Base-by-base conservation (phyloP, 176 grass and related monocot genomes). In the Triticum timopheevii region DNA sequence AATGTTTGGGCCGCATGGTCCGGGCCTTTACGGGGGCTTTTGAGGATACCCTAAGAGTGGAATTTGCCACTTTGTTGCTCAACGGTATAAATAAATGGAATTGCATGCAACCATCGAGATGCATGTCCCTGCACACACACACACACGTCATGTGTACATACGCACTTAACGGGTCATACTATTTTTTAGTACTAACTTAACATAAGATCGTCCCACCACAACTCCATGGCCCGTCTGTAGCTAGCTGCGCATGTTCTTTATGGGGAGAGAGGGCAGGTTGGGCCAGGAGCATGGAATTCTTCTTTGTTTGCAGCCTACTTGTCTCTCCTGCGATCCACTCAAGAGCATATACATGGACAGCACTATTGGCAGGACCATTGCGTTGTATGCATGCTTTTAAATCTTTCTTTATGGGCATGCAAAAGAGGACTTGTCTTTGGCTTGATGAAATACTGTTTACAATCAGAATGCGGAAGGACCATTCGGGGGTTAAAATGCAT, bases 361-460 rank as follows among this genome's bases (percentile, higher is more conserved):
- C 74, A 68, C 75, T 40, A 38, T 62, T 82, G 1, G 52, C 30
- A 87, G 85, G 89, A 91, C 82, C 90, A 88, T 86, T 69, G 69
- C 82, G 80, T 74, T 87, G 49, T 65, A 68, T 71, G 39, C 16
- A 66, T 59, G 75, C 61, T 68, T 80, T 84, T 91, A 79, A 90
- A 75, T 82, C 61, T 19, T 73, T 33, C 84, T 87, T 87, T 80
- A 90, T 83, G 80, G 66, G 73, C 34, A 64, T 28, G 80, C 58
- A 10, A 61, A 34, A 47, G 49, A 85, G 38, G 47, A 10, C 4
- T 77, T 44, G 40, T 83, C 75, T 83, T 74, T 66, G 56, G 38
- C 10, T 25, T 35, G 44, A 27, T 27, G 58, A 83, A 40, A 52
- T 27, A 47, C 58, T 87, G 27, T 76, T 81, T 30, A 11, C 13